These are phyloP conservation scores for Russula sp. DNA, from an alignment of 768 basidiomycete species.

Conservation along the genomic window DNA sequence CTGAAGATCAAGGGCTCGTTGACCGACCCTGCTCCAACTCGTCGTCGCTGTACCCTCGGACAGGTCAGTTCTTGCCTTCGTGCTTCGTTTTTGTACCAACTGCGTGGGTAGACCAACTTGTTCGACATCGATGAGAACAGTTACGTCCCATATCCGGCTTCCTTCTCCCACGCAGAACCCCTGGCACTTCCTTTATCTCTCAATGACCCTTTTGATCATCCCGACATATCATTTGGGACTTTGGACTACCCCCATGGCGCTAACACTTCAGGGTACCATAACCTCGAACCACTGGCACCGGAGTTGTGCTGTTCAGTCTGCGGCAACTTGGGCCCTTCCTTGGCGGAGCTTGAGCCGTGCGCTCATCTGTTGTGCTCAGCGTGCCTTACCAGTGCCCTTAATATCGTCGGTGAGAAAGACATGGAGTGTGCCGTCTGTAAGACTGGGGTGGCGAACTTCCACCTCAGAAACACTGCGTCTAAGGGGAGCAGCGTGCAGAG, in stretches of 20 bases:
- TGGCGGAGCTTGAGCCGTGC: constrained; percentile 71
- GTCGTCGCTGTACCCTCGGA: constrained; percentile 35
- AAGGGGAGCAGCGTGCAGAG: constrained; percentile 23
- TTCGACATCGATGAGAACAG: constrained; percentile 74
- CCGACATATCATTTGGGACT: constrained; percentile 19
- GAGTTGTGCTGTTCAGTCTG: constrained; percentile 56
- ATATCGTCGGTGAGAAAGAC: constrained; percentile 85
- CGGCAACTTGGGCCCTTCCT: constrained; percentile 37
- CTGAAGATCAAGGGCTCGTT: constrained; percentile 62
- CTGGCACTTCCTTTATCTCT: constrained; percentile 31
- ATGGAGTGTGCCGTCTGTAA: constrained; percentile 82
- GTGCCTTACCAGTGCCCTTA: constrained; percentile 79
- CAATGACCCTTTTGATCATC: constrained; percentile 39
- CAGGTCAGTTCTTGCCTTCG: constrained; percentile 30
- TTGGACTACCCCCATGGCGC: constrained; percentile 29
- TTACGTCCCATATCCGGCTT: constrained; percentile 41
- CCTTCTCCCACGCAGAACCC: constrained; percentile 30
- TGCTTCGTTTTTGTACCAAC: constrained; percentile 19
- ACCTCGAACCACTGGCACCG: constrained; percentile 21
- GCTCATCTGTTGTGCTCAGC: constrained; percentile 68
- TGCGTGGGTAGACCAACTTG: constrained; percentile 37
- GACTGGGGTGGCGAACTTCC: constrained; percentile 58
- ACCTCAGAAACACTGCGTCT: constrained; percentile 23
- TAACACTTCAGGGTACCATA: constrained; percentile 21
- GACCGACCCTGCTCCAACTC: constrained; percentile 59